phyloP scores from a whole-genome alignment of 139 green algal genomes.

The Raphidocelis subcapitata region DNA sequence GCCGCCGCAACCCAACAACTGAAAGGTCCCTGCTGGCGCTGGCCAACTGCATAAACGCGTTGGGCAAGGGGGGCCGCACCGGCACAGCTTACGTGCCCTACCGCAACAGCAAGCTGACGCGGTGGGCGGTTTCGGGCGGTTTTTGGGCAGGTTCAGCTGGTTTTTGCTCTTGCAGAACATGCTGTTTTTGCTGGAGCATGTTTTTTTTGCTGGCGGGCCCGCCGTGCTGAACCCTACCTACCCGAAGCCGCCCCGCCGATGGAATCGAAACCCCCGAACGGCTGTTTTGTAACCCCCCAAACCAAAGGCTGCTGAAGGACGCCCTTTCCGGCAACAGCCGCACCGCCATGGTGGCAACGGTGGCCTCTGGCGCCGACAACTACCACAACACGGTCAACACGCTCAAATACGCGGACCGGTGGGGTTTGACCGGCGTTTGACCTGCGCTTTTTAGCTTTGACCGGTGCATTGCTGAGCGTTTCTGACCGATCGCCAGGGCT shows the following conservation, averaged over 20 bases:
- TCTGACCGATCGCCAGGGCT: no score
- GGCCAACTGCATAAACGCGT: constrained; percentile 88
- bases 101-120: constrained; percentile 78
- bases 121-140: constrained; percentile 10
- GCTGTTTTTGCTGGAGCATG: no score
- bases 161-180: no score
- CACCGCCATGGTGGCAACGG: constrained; percentile 87
- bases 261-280: no score
- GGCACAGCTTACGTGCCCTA: constrained; percentile 70
- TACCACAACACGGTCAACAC: constrained; percentile 60
- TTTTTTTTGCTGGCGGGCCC: no score
- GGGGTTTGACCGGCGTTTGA: constrained; percentile 28
- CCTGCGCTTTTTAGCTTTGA: no score
- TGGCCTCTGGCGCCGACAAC: constrained; percentile 60
- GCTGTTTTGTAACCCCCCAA: no score
- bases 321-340: constrained; percentile 78
- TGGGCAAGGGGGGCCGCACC: constrained; percentile 59
- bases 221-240: no score
- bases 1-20: no score
- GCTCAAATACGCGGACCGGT: constrained; percentile 57
- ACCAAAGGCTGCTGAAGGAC: constrained; percentile 69
- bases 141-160: no score
- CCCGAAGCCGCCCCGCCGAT: no score
- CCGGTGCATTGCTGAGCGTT: no score
- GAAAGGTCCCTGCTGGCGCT: constrained; percentile 81